These are phyloP conservation scores for Thecamonas trahens DNA, from an alignment of 78 protist species.

Conservation along the genomic window DNA sequence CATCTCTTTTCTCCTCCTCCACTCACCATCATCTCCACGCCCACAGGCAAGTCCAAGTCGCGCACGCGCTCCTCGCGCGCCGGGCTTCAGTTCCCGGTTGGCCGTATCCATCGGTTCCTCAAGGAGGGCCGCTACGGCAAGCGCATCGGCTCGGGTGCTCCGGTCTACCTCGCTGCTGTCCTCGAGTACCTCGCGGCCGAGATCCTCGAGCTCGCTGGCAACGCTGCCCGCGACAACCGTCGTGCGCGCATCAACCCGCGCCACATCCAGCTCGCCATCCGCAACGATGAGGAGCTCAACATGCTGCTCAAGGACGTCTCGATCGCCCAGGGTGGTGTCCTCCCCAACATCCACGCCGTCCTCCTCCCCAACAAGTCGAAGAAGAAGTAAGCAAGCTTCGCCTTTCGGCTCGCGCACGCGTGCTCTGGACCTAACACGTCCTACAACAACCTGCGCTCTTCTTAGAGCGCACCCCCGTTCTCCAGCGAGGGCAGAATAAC, in stretches of 20 bases:
- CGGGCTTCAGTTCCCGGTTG: constrained; percentile 3
- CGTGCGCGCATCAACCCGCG: constrained; percentile 90
- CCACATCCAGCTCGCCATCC: constrained; percentile 89
- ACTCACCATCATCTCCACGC: no score
- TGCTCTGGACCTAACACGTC: no score
- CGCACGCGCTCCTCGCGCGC: constrained; percentile 38
- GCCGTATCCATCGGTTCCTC: constrained; percentile 29
- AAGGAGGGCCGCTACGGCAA: constrained; percentile 65
- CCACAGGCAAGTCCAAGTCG: constrained; percentile 16
- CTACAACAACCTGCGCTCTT: no score
- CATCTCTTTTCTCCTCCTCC: no score
- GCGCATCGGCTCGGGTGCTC: constrained; percentile 85
- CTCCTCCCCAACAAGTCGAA: constrained; percentile 73
- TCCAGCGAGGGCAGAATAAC: no score
- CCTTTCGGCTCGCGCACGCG: no score
- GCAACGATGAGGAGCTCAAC: constrained; percentile 95
- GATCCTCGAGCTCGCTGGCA: constrained; percentile 92
- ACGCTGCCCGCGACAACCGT: constrained; percentile 84
- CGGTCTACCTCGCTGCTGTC: constrained; percentile 95
- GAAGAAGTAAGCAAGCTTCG: no score
- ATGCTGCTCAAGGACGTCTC: constrained; percentile 75
- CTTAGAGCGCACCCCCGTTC: no score
- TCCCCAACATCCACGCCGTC: constrained; percentile 81
- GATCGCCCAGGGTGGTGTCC: constrained; percentile 94
- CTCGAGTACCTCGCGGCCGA: constrained; percentile 94